phyloP scores from a whole-genome alignment of 768 basidiomycete genomes.

The Calocybe cyanea region DNA sequence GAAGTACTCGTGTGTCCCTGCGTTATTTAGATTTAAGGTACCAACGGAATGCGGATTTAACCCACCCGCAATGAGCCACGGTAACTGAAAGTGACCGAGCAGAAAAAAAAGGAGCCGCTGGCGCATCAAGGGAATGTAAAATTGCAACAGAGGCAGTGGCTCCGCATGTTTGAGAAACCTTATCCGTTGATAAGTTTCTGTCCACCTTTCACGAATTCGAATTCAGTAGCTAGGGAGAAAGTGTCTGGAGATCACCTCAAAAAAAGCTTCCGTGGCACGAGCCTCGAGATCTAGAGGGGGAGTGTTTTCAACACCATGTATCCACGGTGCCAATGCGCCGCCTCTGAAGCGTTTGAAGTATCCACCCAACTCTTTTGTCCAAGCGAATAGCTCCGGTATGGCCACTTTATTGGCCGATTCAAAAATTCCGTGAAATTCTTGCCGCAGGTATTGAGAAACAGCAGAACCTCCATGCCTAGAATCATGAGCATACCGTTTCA shows the following conservation, averaged over 20 bases:
- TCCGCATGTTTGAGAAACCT: slow-evolving; percentile 72
- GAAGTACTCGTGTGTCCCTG: slow-evolving; percentile 86
- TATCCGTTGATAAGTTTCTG: slow-evolving; percentile 63
- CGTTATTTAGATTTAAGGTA: slow-evolving; percentile 5
- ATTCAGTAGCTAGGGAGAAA: slow-evolving; percentile 2
- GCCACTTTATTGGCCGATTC: slow-evolving; percentile 70
- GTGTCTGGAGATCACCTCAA: slow-evolving; percentile 55
- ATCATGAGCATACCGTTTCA: slow-evolving; percentile 5
- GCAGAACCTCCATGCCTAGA: slow-evolving; percentile 88
- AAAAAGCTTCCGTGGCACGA: slow-evolving; percentile 81
- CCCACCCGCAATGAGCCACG: slow-evolving; percentile 89
- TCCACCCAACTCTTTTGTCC: slow-evolving; percentile 78
- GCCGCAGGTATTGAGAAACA: slow-evolving; percentile 80
- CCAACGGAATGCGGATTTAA: neutral
- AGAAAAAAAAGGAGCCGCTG: slow-evolving; percentile 78
- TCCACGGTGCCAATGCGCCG: slow-evolving; percentile 73
- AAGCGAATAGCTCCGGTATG: slow-evolving; percentile 72
- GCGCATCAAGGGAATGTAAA: slow-evolving; percentile 85
- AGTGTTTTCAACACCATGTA: slow-evolving; percentile 28
- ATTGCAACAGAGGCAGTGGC: slow-evolving; percentile 90
- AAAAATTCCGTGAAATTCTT: slow-evolving; percentile 82
- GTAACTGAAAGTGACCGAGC: slow-evolving; percentile 74
- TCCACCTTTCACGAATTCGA: slow-evolving; percentile 53
- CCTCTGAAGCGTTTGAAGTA: slow-evolving; percentile 90
- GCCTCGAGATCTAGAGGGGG: slow-evolving; percentile 72